Conservation (phyloP, 2,329 filamentous ascomycete genomes). For the Diplodia sapinea region DNA sequence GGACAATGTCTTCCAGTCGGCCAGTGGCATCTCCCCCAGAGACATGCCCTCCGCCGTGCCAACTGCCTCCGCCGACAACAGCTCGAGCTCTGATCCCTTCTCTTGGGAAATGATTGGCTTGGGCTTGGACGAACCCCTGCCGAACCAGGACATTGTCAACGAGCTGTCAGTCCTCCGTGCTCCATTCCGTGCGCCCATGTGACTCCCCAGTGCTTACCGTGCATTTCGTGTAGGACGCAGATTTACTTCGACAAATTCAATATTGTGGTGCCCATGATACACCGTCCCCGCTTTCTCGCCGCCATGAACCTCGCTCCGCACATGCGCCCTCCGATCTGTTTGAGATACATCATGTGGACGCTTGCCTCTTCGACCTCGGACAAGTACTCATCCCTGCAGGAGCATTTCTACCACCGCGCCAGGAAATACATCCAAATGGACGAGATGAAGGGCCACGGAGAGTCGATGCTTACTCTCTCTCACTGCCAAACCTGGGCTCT, state of each 20-base stretch:
- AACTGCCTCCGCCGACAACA: background rate
- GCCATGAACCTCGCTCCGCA: conserved; percentile 88
- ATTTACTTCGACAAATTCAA: conserved; percentile 93
- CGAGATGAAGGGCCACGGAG: conserved; percentile 90
- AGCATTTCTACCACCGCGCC: conserved; percentile 87
- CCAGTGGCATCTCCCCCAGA: background rate
- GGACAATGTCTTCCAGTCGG: conserved; percentile 1
- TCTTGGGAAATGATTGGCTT: conserved; percentile 87
- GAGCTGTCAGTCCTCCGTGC: conserved; percentile 67
- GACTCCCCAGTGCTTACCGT: background rate
- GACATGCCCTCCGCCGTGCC: conserved; percentile 1
- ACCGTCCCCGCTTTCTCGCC: conserved; percentile 83
- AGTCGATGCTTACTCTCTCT: conserved; percentile 82
- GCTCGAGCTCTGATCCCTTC: conserved; percentile 43
- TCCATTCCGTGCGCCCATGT: background rate
- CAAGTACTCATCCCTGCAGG: conserved; percentile 78
- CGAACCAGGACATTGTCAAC: conserved; percentile 79
- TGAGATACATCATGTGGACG: conserved; percentile 97
- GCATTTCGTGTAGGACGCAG: conserved; percentile 63
- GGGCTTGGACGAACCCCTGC: conserved; percentile 81
- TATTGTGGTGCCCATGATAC: conserved; percentile 84
- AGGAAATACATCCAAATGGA: conserved; percentile 90
- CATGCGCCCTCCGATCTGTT: conserved; percentile 81
- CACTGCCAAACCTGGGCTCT: conserved; percentile 87
- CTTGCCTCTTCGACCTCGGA: conserved; percentile 84